Percentiles rank a stretch among this genome's conserved stretches.
phyloP scores from a whole-genome alignment of 345 rosid species.

The Eutrema japonicum region DNA sequence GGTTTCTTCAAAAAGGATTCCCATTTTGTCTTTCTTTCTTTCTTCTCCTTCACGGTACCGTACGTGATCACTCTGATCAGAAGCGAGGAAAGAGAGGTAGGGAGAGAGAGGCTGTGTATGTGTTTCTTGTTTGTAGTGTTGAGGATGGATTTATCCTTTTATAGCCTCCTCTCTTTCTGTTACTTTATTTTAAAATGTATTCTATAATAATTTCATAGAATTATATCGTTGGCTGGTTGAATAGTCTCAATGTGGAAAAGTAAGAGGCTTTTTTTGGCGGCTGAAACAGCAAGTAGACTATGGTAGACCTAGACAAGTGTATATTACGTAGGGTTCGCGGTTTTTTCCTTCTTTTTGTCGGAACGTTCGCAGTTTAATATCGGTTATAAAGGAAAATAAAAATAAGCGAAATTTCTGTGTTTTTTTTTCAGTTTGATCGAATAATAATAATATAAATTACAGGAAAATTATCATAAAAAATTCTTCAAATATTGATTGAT shows the following conservation, averaged over 20 bases:
- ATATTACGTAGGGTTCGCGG: too few species aligned
- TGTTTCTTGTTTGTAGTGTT: conserved; percentile 6
- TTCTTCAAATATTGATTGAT: too few species aligned
- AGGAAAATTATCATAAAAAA: too few species aligned
- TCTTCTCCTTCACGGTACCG: background rate
- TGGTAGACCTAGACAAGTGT: background rate
- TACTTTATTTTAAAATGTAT: too few species aligned
- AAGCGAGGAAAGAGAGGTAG: background rate
- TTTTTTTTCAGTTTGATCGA: background rate
- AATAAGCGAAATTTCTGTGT: background rate
- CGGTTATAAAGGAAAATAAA: background rate
- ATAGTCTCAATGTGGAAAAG: too few species aligned
- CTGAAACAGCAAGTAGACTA: background rate
- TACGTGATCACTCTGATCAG: background rate
- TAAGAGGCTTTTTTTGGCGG: background rate
- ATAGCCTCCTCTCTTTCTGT: background rate
- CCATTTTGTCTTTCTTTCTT: conserved; percentile 12
- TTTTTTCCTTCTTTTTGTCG: too few species aligned
- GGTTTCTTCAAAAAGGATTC: conserved; percentile 28
- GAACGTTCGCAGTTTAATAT: background rate
- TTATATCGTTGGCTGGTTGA: too few species aligned
- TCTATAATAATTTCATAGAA: too few species aligned
- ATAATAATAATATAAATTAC: too few species aligned
- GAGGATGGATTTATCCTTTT: background rate
- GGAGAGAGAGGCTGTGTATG: background rate